A percentile compares a stretch with the other conserved stretches of the same genome.
Conservation (phyloP, 768 basidiomycete genomes). For the Tubosaeta sp. region DNA sequence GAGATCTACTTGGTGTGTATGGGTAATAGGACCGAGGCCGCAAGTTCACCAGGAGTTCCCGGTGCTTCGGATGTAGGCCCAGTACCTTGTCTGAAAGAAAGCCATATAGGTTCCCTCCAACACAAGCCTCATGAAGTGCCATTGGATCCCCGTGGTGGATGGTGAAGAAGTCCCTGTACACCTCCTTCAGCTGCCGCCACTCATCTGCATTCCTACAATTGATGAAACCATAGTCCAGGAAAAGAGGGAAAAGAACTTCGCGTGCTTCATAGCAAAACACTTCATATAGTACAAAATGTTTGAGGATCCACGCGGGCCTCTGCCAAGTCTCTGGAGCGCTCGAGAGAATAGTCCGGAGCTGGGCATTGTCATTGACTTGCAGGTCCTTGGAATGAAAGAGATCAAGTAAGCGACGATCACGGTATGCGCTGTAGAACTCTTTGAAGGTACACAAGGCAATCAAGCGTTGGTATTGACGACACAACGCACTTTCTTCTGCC, state of each 20-base stretch:
- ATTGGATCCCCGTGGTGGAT: slow-evolving; percentile 24
- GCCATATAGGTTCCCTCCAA: slow-evolving; percentile 29
- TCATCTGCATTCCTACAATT: slow-evolving; percentile 9
- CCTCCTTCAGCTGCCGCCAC: slow-evolving; percentile 21
- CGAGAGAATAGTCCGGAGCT: background rate
- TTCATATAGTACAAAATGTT: background rate
- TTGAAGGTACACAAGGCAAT: slow-evolving; percentile 9
- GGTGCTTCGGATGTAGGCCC: background rate
- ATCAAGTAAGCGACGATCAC: background rate
- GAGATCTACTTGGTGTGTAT: background rate
- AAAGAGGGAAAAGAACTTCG: background rate
- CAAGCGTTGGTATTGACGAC: background rate
- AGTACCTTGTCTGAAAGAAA: slow-evolving; percentile 22
- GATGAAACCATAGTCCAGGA: slow-evolving; percentile 13
- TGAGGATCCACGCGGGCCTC: slow-evolving; percentile 12
- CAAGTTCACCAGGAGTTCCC: background rate
- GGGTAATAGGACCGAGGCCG: background rate
- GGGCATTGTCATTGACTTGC: background rate
- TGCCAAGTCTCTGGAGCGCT: background rate
- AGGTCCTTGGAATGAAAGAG: slow-evolving; percentile 6
- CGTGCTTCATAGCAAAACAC: background rate
- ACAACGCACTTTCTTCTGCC: slow-evolving; percentile 4
- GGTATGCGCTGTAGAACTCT: slow-evolving; percentile 7
- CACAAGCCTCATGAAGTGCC: slow-evolving; percentile 33
- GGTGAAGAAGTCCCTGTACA: slow-evolving; percentile 33